Base-by-base conservation (phyloP, 1,284 basidiomycete genomes). In the Puccinia triticina region DNA sequence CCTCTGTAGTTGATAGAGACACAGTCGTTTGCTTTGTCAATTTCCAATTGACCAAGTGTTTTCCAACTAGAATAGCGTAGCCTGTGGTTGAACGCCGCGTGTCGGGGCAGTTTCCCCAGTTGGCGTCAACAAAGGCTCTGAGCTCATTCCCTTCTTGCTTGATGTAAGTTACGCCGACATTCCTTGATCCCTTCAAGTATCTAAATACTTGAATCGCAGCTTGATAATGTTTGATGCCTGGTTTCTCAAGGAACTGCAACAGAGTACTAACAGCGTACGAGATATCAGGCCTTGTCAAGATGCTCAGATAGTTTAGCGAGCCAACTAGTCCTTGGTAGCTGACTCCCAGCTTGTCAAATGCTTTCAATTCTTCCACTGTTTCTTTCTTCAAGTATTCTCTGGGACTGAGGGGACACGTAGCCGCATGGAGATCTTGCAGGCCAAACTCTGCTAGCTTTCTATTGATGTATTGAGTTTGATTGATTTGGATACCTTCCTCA, bases 221-320 rank as follows among this genome's bases (percentile, higher is more conserved):
- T 16, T 16, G 8, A 18, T 29, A 76, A 32, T 76, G 74, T 37
- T 59, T 2, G 14, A 55, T 59, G 32, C 53, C 74, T 21, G 74
- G 74, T 3, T 34, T 32, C 18, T 76, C 32, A 21, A 76, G 74
- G 40, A 59, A 55, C 61, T 76, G 74, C 14, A 55, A 76, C 12
- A 76, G 74, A 18, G 18, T 12, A 40, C 74, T 61, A 11, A 76
- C 74, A 5, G 74, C 53, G 53, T 57, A 32, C 5, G 55, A 76
- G 29, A 76, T 53, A 32, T 76, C 55, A 12, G 74, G 74, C 40
- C 74, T 8, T 11, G 74, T 76, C 1, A 34, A 18, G 21, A 21
- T 18, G 23, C 40, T 53, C n/a, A 73, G 29, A 26, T 73, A 73
- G 71, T 73, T 73, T 14, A 73, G 29, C 3, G 40, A 48, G 18